Base-by-base conservation (phyloP, 495 filamentous ascomycete genomes). In the Neurospora pannonica region DNA sequence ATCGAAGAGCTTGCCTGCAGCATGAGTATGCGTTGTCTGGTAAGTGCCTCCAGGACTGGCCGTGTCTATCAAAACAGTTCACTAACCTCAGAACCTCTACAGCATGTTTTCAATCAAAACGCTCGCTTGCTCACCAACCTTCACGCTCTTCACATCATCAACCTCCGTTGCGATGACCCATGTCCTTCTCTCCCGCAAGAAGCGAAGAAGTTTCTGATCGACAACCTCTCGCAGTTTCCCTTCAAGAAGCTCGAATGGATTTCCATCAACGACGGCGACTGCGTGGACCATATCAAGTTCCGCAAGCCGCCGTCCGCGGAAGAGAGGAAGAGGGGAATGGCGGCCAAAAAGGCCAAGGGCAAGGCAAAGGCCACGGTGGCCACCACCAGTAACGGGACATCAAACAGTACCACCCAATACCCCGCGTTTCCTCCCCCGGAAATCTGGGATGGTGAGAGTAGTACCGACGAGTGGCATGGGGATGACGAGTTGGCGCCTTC, bases 21-120 rank as follows among this genome's bases (percentile, higher is more conserved):
- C 73, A 83, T 90, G 81, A 85, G 83, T 69, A 84, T 86, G 69
- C 75, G 77, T 19, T 80, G 80, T 37, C 82, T 89, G 70, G 89
- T 90, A 84, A 81, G 88, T 81, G 28, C 39, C n/a, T 9, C 28
- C 19, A 36, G 7, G 11, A 19, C 24, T 34, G 28, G 19, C 54
- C 37, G 34, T 62, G 11, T 39, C 60, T 8, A 54, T 36, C 19
- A 21, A 17, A 36, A 19, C 34, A 4, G 28, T 34, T 67, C 24
- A 36, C 54, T 67, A 34, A 67, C 10, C 10, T 38, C 36, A 31
- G 36, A 69, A 75, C 75, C 67, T 8, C 73, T 46, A 38, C 67
- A 89, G 87, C 89, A 90, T 75, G 79, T 78, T 10, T 82, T 90
- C 28, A 83, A 89, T 74, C 88, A 89, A 74, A 80, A 84, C 39